A percentile compares a stretch with the other conserved stretches of the same genome.
Evolutionary conservation across 2,329 filamentous ascomycete species (phyloP).

Genomic region (Claviceps arundinis): DNA sequence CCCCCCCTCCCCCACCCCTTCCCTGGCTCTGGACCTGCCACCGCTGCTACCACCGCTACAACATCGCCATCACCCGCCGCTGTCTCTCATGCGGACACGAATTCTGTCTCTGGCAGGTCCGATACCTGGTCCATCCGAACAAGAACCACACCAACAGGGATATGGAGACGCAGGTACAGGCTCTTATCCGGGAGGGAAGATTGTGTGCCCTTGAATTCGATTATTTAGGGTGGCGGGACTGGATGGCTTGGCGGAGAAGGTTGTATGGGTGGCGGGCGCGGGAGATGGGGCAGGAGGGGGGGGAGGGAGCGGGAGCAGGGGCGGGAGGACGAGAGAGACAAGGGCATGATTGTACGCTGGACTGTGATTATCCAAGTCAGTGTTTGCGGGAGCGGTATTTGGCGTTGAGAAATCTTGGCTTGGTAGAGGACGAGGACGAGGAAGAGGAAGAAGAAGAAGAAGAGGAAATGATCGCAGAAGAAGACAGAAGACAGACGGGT

Average conservation of each 20-base stretch:
- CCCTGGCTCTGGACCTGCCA: conserved; percentile 23
- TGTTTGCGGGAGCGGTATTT: conserved; percentile 8
- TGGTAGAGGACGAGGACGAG: background rate
- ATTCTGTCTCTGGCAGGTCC: conserved; percentile 16
- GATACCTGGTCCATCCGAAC: background rate
- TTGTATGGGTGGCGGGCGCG: background rate
- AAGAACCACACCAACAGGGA: too few relatives aligned
- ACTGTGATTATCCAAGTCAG: conserved; percentile 14
- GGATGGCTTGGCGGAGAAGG: conserved; percentile 1
- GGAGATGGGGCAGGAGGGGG: background rate
- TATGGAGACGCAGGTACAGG: too few relatives aligned
- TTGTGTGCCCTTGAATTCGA: conserved; percentile 19
- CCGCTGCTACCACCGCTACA: conserved; percentile 15
- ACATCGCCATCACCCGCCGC: conserved; percentile 19
- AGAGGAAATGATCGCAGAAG: too few relatives aligned
- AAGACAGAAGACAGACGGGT: too few relatives aligned
- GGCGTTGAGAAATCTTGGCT: background rate
- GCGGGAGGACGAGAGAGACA: too few relatives aligned
- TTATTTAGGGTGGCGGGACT: conserved; percentile 9
- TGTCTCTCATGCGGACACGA: conserved; percentile 26
- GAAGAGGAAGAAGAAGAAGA: background rate
- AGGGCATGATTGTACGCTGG: conserved; percentile 9
- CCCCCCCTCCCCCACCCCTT: conserved; percentile 1
- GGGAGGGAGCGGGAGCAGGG: background rate
- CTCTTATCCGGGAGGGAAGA: too few relatives aligned